Conservation (phyloP, 1,284 basidiomycete species). For the Leccinum insolens region DNA sequence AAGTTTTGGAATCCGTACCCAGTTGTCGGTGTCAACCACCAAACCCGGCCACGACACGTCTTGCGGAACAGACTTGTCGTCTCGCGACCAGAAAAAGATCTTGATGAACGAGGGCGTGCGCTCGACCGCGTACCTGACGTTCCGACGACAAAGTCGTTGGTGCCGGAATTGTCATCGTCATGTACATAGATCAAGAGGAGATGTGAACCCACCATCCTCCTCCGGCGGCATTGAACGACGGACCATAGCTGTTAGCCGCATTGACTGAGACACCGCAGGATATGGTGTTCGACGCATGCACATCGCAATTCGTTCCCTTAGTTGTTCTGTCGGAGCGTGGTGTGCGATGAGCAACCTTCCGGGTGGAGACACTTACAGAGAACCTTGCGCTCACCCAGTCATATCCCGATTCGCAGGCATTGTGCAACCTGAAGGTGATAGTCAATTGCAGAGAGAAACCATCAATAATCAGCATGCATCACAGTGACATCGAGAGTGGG, state of each 20-base stretch:
- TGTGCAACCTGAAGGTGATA: constrained; percentile 49
- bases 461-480: background rate
- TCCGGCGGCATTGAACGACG: constrained; percentile 59
- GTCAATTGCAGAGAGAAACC: background rate
- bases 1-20: constrained; percentile 18
- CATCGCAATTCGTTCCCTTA: constrained; percentile 56
- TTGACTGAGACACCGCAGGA: constrained; percentile 64
- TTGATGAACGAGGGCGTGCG: no score
- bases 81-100: constrained; percentile 30
- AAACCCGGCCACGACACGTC: constrained; percentile 23
- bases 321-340: constrained; percentile 15
- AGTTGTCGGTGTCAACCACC: constrained; percentile 22
- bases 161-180: background rate
- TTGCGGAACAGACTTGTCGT: constrained; percentile 12
- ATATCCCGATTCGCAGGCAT: constrained; percentile 55
- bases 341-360: constrained; percentile 5
- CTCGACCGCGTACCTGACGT: constrained; percentile 11
- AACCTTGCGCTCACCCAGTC: constrained; percentile 47
- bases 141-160: background rate
- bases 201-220: constrained; percentile 53
- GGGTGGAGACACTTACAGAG: background rate
- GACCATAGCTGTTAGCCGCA: constrained; percentile 56
- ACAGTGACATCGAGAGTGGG: background rate
- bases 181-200: background rate
- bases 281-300: constrained; percentile 53